These are phyloP conservation scores for Nitzschia palea DNA, from an alignment of 108 stramenopile genomes.

Conservation along the genomic window DNA sequence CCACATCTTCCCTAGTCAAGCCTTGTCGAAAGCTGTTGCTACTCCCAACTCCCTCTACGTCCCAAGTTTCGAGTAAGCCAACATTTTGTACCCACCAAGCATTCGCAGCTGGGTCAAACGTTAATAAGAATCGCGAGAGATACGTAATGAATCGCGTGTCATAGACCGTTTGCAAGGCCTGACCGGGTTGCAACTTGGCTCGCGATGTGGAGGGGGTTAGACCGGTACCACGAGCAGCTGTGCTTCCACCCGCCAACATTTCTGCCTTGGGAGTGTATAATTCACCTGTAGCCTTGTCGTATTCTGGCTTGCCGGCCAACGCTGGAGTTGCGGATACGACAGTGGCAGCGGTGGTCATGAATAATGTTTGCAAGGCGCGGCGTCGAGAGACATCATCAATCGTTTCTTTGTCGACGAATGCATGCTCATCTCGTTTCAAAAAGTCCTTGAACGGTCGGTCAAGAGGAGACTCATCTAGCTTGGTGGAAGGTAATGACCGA, in stretches of 20 bases:
- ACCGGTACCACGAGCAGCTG: conserved; percentile 44
- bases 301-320: conserved; percentile 46
- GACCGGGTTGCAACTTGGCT: conserved; percentile 31
- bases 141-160: conserved; percentile 81
- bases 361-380: conserved; percentile 3
- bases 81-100: conserved; percentile 66
- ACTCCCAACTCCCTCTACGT: conserved; percentile 1
- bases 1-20: neutral
- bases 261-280: conserved; percentile 66
- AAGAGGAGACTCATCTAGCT: too few species aligned
- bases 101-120: conserved; percentile 74
- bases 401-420: neutral
- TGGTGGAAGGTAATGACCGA: too few species aligned
- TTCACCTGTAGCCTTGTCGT: conserved; percentile 54
- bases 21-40: neutral
- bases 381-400: neutral
- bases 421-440: too few species aligned
- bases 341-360: conserved; percentile 9
- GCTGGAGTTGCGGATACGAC: conserved; percentile 15
- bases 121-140: conserved; percentile 77
- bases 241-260: conserved; percentile 66
- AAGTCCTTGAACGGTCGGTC: too few species aligned
- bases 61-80: conserved; percentile 26
- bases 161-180: conserved; percentile 75
- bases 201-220: neutral